These are phyloP conservation scores for Penicillium mononematosum DNA, from an alignment of 495 filamentous ascomycete genomes.

Conservation along the genomic window DNA sequence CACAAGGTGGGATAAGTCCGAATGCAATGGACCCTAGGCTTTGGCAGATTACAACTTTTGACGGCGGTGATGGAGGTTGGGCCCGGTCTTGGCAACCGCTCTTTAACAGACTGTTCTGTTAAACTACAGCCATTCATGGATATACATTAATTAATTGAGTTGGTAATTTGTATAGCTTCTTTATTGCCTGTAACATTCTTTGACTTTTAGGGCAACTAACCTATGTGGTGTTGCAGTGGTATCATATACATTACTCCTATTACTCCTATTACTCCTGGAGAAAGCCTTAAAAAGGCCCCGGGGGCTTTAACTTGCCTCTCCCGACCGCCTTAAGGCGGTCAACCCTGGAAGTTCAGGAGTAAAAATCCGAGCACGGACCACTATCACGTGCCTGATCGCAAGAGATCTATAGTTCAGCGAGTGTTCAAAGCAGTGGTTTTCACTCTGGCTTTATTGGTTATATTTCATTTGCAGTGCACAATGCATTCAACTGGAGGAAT, in stretches of 20 bases:
- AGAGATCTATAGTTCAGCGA: too few relatives aligned
- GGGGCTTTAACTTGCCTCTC: too few relatives aligned
- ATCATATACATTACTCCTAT: background rate
- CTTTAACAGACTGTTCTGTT: background rate
- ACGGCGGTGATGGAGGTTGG: constrained; percentile 12
- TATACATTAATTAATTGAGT: background rate
- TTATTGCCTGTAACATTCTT: background rate
- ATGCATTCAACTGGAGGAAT: too few relatives aligned
- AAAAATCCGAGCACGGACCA: too few relatives aligned
- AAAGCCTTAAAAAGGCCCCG: background rate
- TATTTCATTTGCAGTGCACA: too few relatives aligned
- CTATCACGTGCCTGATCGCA: too few relatives aligned
- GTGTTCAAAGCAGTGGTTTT: too few relatives aligned
- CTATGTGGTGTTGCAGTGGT: background rate
- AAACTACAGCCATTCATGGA: background rate
- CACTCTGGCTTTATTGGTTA: too few relatives aligned
- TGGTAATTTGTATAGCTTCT: background rate
- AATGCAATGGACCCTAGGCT: background rate
- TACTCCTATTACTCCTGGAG: background rate
- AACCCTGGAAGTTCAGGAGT: too few relatives aligned
- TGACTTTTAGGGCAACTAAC: background rate
- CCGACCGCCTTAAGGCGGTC: too few relatives aligned
- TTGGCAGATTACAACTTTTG: constrained; percentile 12
- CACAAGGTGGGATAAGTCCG: background rate
- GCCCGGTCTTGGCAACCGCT: constrained; percentile 20